These are phyloP conservation scores for Cutaneotrichosporon arboriforme DNA, from an alignment of 1,284 basidiomycete species.

Conservation along the genomic window DNA sequence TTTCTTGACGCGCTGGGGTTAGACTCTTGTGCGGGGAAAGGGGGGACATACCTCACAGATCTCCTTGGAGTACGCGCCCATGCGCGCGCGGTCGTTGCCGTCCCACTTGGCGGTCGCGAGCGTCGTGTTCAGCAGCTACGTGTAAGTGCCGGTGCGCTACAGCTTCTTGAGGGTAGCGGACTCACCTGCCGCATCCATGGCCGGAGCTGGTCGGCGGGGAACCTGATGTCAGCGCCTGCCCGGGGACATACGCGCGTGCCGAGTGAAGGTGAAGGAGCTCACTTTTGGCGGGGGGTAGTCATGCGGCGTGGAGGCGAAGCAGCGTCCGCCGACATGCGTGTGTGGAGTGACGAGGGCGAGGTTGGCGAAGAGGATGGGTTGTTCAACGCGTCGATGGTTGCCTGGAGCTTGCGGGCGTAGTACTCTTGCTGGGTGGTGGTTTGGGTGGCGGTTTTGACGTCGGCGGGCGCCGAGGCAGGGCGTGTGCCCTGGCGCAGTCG, in stretches of 20 bases:
- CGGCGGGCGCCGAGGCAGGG: not conserved
- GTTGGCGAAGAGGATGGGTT: not conserved
- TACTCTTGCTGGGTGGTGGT: slow-evolving; percentile 1
- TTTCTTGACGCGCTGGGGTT: slow-evolving; percentile 33
- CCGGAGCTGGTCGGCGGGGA: slow-evolving; percentile 33
- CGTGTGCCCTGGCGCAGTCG: not conserved
- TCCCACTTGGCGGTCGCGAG: slow-evolving; percentile 28
- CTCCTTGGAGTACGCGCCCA: slow-evolving; percentile 34
- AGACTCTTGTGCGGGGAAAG: not conserved
- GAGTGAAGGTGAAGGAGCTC: too few relatives aligned
- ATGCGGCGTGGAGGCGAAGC: slow-evolving; percentile 2
- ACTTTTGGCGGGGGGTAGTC: slow-evolving; percentile 6
- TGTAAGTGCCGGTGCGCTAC: not conserved
- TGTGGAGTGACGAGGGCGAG: not conserved
- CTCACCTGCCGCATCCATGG: slow-evolving; percentile 33
- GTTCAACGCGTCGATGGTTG: slow-evolving; percentile 8
- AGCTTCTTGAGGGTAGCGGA: too few relatives aligned
- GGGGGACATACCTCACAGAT: slow-evolving; percentile 36
- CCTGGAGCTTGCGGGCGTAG: slow-evolving; percentile 11
- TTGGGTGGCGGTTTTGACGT: not conserved
- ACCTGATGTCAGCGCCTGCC: slow-evolving; percentile 14
- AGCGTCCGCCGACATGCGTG: not conserved
- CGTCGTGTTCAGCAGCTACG: slow-evolving; percentile 26
- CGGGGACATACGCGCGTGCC: not conserved
- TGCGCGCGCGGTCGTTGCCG: slow-evolving; percentile 25